Conservation (phyloP, 495 filamentous ascomycete genomes). For the Xylaria nigripes region DNA sequence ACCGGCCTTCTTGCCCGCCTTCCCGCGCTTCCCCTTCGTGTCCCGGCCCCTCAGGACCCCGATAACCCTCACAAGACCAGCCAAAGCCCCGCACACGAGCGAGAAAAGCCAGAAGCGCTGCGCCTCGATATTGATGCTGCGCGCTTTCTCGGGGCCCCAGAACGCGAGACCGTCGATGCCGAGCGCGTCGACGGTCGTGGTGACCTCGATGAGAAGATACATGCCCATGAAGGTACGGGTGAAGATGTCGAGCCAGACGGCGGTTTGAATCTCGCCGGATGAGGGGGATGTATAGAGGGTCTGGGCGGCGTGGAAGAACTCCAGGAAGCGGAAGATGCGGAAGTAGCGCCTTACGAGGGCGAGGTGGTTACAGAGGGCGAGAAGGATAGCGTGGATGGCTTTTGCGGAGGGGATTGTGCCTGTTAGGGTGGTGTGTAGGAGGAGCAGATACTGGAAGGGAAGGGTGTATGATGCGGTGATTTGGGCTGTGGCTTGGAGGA, state of each 20-base stretch:
- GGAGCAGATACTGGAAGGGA: conserved; percentile 16
- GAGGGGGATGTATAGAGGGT: conserved; percentile 14
- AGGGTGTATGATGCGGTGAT: conserved; percentile 37
- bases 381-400: conserved; percentile 13
- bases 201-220: conserved; percentile 41
- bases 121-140: conserved; percentile 38
- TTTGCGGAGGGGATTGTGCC: conserved; percentile 1
- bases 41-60: neutral
- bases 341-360: conserved; percentile 47
- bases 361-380: conserved; percentile 23
- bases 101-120: conserved; percentile 60
- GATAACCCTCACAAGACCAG: conserved; percentile 19
- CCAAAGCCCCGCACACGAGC: conserved; percentile 30
- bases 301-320: conserved; percentile 46
- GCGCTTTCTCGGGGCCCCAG: conserved; percentile 24
- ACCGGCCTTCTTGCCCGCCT: neutral
- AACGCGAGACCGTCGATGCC: conserved; percentile 39
- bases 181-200: conserved; percentile 35
- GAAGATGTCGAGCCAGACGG: conserved; percentile 31
- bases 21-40: neutral
- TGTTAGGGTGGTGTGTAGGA: neutral
- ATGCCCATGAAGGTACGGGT: conserved; percentile 37
- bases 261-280: neutral
- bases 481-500: conserved; percentile 48
- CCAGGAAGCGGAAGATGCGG: conserved; percentile 56